Evolutionary conservation across 1,139 yeast genomes (phyloP).

Genomic region (Lodderomyces jiufengensis): DNA sequence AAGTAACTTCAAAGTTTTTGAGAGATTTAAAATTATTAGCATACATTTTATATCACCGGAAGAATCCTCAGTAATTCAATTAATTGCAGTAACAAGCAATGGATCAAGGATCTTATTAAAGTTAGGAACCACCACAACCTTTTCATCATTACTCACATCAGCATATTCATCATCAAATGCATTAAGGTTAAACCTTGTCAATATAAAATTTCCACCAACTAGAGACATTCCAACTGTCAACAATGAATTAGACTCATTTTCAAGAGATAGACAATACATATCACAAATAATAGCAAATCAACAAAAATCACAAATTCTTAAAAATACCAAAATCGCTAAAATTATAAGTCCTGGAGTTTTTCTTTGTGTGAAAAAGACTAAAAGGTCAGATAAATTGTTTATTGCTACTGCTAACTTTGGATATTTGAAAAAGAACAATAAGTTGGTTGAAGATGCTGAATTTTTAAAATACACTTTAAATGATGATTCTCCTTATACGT

Average conservation of each 20-base stretch:
- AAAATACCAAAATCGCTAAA: slow-evolving; percentile 45
- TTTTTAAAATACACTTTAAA: slow-evolving; percentile 52
- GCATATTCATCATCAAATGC: slow-evolving; percentile 22
- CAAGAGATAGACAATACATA: slow-evolving; percentile 42
- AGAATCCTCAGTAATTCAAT: slow-evolving; percentile 69
- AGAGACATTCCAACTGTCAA: slow-evolving; percentile 56
- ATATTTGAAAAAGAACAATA: slow-evolving; percentile 64
- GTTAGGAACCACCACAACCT: slow-evolving; percentile 31
- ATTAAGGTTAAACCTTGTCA: slow-evolving; percentile 39
- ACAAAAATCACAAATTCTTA: slow-evolving; percentile 44
- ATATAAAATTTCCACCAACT: slow-evolving; percentile 76
- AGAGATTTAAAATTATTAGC: slow-evolving; percentile 54
- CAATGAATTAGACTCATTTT: slow-evolving; percentile 43
- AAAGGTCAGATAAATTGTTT: slow-evolving; percentile 53
- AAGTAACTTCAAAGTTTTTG: slow-evolving; percentile 40
- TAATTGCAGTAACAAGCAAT: slow-evolving; percentile 80
- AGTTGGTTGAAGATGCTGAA: slow-evolving; percentile 79
- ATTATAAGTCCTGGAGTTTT: slow-evolving; percentile 83
- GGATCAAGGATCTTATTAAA: slow-evolving; percentile 80
- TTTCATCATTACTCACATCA: slow-evolving; percentile 27
- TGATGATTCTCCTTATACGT: slow-evolving; percentile 26
- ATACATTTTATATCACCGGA: slow-evolving; percentile 57
- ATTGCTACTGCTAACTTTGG: slow-evolving; percentile 85
- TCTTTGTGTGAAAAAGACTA: slow-evolving; percentile 47
- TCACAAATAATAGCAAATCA: slow-evolving; percentile 42